phyloP scores from a whole-genome alignment of 1,284 basidiomycete genomes.

The Mycena sp. region DNA sequence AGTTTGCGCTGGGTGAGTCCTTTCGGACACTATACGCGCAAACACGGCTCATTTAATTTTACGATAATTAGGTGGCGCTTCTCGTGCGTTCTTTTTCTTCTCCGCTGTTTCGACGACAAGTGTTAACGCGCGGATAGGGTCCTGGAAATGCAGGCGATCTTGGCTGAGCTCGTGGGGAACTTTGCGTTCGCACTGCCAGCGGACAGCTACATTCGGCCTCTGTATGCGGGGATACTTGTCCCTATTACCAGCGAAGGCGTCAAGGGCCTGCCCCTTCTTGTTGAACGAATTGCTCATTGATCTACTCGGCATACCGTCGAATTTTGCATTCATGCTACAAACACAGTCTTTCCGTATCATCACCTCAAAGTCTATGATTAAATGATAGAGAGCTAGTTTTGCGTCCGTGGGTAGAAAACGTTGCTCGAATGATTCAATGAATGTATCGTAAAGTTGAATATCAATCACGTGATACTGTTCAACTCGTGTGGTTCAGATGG shows the following conservation, averaged over 20 bases:
- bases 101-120: not conserved
- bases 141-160: conserved; percentile 23
- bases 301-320: conserved; percentile 23
- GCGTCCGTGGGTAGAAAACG: too few relatives aligned
- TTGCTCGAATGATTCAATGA: too few relatives aligned
- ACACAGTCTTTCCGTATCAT: too few relatives aligned
- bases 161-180: conserved; percentile 20
- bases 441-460: too few relatives aligned
- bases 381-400: too few relatives aligned
- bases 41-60: too few relatives aligned
- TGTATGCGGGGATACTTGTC: conserved; percentile 22
- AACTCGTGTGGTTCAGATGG: too few relatives aligned
- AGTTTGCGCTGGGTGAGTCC: conserved; percentile 20
- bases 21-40: too few relatives aligned
- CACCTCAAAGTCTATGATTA: too few relatives aligned
- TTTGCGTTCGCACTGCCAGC: conserved; percentile 15
- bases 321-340: too few relatives aligned
- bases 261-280: conserved; percentile 19
- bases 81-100: conserved; percentile 21
- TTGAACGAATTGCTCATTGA: conserved; percentile 9
- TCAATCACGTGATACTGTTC: too few relatives aligned
- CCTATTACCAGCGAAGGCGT: conserved; percentile 15
- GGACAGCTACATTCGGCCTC: conserved; percentile 12
- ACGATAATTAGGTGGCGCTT: too few relatives aligned
- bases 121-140: not conserved